These are phyloP conservation scores for Aspergillus leporis DNA, from an alignment of 495 filamentous ascomycete genomes.

Conservation along the genomic window DNA sequence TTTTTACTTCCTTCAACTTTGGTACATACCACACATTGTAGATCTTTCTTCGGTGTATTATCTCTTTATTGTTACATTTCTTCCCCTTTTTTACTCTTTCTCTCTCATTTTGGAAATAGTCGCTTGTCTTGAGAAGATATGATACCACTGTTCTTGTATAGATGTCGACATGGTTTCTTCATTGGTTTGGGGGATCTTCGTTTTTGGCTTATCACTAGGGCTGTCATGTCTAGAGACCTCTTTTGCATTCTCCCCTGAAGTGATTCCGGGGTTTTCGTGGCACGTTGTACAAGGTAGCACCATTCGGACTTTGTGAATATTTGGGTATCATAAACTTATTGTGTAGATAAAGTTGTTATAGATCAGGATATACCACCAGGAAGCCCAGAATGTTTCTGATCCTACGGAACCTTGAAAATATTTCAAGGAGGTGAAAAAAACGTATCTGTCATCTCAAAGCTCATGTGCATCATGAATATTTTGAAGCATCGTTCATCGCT, in stretches of 20 bases:
- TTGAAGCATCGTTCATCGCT: conserved; percentile 71
- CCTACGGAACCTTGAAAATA: background rate
- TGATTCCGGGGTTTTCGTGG: background rate
- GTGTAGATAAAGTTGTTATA: conserved; percentile 8
- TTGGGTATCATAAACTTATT: conserved; percentile 18
- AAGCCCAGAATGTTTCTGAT: background rate
- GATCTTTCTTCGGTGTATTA: conserved; percentile 1
- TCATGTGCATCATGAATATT: conserved; percentile 36
- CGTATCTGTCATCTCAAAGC: background rate
- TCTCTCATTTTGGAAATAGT: conserved; percentile 4
- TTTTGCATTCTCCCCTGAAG: background rate
- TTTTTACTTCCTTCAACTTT: conserved; percentile 10
- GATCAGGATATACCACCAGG: background rate
- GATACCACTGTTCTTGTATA: conserved; percentile 27
- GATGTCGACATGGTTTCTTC: conserved; percentile 1
- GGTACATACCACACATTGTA: conserved; percentile 8
- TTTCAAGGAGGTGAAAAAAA: background rate
- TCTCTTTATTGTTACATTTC: background rate
- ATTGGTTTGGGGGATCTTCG: background rate
- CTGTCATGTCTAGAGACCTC: background rate
- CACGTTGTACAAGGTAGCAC: background rate
- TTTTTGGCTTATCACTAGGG: background rate
- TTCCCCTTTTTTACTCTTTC: background rate
- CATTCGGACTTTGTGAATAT: conserved; percentile 8
- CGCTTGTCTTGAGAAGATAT: conserved; percentile 8